Evolutionary conservation across 768 basidiomycete species (phyloP), one percentile per base, ranked within the genome.

Genomic region (Gyrodon lividus): DNA sequence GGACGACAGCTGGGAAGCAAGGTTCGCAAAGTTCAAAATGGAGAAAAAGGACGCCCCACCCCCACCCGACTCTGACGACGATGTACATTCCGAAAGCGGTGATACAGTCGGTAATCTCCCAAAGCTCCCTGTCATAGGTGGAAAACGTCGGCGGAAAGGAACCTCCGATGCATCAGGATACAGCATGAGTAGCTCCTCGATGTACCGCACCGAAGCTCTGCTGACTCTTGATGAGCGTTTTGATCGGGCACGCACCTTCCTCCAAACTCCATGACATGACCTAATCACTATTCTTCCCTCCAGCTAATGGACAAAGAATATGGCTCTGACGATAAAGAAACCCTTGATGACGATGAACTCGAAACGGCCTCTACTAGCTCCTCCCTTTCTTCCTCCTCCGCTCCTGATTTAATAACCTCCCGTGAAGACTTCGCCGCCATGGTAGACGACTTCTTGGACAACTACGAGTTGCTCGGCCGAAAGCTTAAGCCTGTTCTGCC

Each of bases 161-260:
- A 76, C 83, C 0, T 92, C 89, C 45, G 88, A 92, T 56, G 93
- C 91, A 8, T 92, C 91, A 19, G 94, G 92, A 12, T 96, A 96
- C 76, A 92, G 89, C 65, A 98, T 99, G 94, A 96, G 90, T 67
- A 94, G 92, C 61, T 93, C 92, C 3, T 92, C 92, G 13, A 92
- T 98, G 89, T 89, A 83, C 72, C 83, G 97, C 40, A 98, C 91
- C 57, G 88, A 93, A 59, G 86, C 92, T 1, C 71, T 98, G 24
- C 83, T 90, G 46, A 87, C 85, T 2, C 75, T 99, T 38, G 97
- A 99, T 63, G 92, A 98, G 63, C 81, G 86, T 10, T 99, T 98
- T 64, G 95, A 98, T 61, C 84, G 92, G 78, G 97, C 92, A 58
- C 55, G 78, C 62, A 17, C 22, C 35, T 48, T n/a, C n/a, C 33